These are phyloP conservation scores for Phytophthora agathidicida DNA, from an alignment of 352 stramenopile genomes.

Conservation along the genomic window DNA sequence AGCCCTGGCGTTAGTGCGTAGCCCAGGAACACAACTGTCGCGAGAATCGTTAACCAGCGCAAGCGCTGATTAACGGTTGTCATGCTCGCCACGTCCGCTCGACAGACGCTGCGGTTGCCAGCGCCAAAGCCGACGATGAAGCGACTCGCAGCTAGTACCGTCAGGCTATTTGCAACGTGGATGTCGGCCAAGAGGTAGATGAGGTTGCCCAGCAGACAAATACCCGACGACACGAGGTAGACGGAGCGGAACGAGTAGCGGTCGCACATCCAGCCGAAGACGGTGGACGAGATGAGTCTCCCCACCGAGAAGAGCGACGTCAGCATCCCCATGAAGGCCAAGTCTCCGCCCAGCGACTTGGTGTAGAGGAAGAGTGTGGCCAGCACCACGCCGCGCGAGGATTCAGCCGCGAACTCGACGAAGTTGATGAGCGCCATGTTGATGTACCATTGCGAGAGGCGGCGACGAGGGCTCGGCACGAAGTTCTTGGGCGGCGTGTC, in stretches of 20 bases:
- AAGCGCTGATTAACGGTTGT: conserved; percentile 76
- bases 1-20: conserved; percentile 79
- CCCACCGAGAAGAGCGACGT: conserved; percentile 87
- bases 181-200: conserved; percentile 75
- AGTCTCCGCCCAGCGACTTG: conserved; percentile 75
- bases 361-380: conserved; percentile 86
- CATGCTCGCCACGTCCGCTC: conserved; percentile 72
- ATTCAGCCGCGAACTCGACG: conserved; percentile 83
- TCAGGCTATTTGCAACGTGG: conserved; percentile 61
- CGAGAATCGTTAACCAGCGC: conserved; percentile 76
- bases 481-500: conserved; percentile 43
- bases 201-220: conserved; percentile 78
- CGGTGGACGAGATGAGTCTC: conserved; percentile 76
- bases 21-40: conserved; percentile 76
- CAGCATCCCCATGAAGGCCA: conserved; percentile 83
- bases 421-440: conserved; percentile 89
- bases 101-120: conserved; percentile 80
- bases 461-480: conserved; percentile 42
- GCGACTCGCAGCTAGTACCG: conserved; percentile 57
- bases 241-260: conserved; percentile 82
- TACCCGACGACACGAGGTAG: conserved; percentile 77
- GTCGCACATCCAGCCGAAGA: conserved; percentile 89
- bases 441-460: conserved; percentile 67
- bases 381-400: conserved; percentile 76
- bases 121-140: conserved; percentile 84